Percentiles rank a stretch among this genome's conserved stretches.
These are phyloP conservation scores for Fusarium veterinarium DNA, from an alignment of 2,329 filamentous ascomycete species.

Conservation along the genomic window DNA sequence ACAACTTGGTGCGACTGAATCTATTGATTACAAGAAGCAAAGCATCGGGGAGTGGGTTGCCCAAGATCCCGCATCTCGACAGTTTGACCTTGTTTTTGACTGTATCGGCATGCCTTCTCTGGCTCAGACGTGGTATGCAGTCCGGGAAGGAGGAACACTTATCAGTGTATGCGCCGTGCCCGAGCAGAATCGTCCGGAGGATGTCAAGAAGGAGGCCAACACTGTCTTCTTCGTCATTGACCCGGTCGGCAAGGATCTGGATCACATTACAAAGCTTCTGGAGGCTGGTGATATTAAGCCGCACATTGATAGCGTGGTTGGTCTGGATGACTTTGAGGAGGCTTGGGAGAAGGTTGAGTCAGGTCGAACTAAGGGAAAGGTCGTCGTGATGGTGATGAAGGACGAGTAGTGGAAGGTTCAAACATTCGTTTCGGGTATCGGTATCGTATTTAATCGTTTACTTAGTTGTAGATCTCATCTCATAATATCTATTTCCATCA, in stretches of 20 bases:
- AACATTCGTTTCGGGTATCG: not conserved
- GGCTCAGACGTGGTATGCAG: conserved; percentile 21
- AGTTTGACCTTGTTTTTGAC: conserved; percentile 31
- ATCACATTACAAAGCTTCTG: conserved; percentile 17
- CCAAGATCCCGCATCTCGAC: not conserved
- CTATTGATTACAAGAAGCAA: conserved; percentile 28
- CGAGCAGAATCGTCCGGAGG: conserved; percentile 16
- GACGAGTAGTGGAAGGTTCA: not conserved
- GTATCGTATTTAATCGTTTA: not conserved
- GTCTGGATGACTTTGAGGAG: conserved; percentile 7
- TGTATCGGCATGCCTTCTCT: conserved; percentile 28
- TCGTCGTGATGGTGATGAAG: conserved; percentile 1
- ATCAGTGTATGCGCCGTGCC: conserved; percentile 20
- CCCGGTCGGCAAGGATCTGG: conserved; percentile 22
- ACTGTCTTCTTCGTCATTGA: conserved; percentile 29
- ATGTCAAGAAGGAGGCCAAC: conserved; percentile 13
- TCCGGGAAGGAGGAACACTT: conserved; percentile 19
- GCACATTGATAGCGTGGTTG: conserved; percentile 30
- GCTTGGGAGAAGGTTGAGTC: conserved; percentile 36
- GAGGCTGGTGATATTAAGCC: conserved; percentile 28
- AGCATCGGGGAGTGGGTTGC: conserved; percentile 20
- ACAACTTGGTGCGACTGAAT: conserved; percentile 22
- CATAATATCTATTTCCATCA: not conserved
- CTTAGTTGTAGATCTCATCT: not conserved
- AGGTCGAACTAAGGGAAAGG: conserved; percentile 23